Conservation (phyloP, 768 basidiomycete genomes). For the Cystofilobasidium ferigula region DNA sequence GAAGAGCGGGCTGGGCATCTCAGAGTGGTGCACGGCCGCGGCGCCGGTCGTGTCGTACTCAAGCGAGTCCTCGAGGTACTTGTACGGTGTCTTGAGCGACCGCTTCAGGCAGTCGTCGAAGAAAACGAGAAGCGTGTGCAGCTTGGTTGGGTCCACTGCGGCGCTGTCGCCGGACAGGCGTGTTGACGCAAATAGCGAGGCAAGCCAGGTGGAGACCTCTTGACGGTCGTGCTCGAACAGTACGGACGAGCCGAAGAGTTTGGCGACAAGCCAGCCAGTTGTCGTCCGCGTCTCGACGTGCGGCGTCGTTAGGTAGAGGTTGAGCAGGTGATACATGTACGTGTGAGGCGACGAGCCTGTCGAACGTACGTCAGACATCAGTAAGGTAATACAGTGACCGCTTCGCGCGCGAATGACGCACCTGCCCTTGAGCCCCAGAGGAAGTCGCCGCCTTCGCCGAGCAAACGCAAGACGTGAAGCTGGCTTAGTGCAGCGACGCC, state of each 20-base stretch:
- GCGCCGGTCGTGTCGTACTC: constrained; percentile 6
- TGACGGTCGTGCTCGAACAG: constrained; percentile 65
- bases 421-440: constrained; percentile 64
- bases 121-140: constrained; percentile 50
- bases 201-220: constrained; percentile 67
- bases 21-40: constrained; percentile 22
- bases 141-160: constrained; percentile 47
- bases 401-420: constrained; percentile 36
- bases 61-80: constrained; percentile 62
- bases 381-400: neutral
- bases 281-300: constrained; percentile 47
- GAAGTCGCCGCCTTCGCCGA: constrained; percentile 71
- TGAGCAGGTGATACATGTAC: constrained; percentile 62
- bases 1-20: constrained; percentile 57
- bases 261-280: constrained; percentile 50
- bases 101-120: constrained; percentile 77
- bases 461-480: constrained; percentile 62
- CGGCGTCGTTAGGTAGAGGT: constrained; percentile 47
- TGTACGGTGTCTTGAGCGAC: constrained; percentile 69
- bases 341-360: constrained; percentile 43
- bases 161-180: constrained; percentile 37
- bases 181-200: constrained; percentile 43
- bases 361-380: neutral
- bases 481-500: constrained; percentile 54
- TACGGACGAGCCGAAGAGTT: constrained; percentile 58